phyloP scores from a whole-genome alignment of 306 rosid species.

The Senna siamea region DNA sequence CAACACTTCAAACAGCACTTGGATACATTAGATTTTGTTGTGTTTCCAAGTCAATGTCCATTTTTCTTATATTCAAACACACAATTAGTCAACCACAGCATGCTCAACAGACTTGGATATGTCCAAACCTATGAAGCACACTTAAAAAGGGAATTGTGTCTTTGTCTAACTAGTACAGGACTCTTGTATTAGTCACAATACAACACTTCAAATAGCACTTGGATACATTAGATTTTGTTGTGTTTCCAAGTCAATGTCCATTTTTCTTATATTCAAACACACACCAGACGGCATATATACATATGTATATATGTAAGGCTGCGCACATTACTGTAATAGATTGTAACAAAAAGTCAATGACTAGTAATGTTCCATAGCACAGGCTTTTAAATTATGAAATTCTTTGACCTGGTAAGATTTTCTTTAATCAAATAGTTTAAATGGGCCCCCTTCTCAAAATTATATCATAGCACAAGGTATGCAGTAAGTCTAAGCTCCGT shows the following conservation, averaged over 20 bases:
- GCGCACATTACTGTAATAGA: neutral
- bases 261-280: neutral
- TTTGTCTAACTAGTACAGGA: neutral
- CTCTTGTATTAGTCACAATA: neutral
- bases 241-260: neutral
- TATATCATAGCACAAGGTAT: neutral
- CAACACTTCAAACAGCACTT: neutral
- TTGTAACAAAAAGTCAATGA: neutral
- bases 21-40: neutral
- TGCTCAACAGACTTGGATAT: neutral
- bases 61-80: neutral
- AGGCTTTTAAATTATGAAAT: neutral
- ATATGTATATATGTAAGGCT: neutral
- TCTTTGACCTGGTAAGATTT: too few relatives aligned
- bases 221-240: neutral
- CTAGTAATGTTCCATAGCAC: neutral
- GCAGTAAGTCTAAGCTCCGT: neutral
- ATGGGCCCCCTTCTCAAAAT: too few relatives aligned
- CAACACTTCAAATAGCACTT: neutral
- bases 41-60: neutral
- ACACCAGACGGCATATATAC: too few relatives aligned
- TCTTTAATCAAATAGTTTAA: too few relatives aligned
- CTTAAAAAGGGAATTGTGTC: neutral
- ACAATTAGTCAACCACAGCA: neutral
- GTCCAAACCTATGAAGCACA: neutral